A percentile compares a stretch with the other conserved stretches of the same genome.
Conservation (phyloP, 1,284 basidiomycete species). For the Moesziomyces parantarcticus region DNA sequence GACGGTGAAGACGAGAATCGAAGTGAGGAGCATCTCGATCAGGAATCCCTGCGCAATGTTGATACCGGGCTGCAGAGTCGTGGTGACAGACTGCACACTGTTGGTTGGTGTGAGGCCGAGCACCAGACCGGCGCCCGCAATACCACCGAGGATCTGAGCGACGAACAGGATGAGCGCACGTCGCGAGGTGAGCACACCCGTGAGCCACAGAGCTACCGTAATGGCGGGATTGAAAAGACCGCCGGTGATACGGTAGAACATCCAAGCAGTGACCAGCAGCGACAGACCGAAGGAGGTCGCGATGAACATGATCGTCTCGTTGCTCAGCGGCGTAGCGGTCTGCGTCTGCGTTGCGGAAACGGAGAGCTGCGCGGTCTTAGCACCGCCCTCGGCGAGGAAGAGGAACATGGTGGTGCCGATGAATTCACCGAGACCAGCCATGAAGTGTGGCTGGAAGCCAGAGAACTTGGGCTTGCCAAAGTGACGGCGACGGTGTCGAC, state of each 20-base stretch:
- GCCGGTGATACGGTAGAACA: constrained; percentile 80
- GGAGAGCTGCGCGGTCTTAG: constrained; percentile 45
- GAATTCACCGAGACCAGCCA: constrained; percentile 43
- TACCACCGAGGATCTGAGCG: constrained; percentile 52
- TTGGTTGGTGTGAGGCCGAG: constrained; percentile 34
- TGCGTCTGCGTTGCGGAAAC: constrained; percentile 16
- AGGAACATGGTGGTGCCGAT: constrained; percentile 53
- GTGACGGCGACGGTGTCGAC: constrained; percentile 3
- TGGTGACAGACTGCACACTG: constrained; percentile 64
- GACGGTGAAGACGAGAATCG: constrained; percentile 47
- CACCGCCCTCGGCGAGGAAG: constrained; percentile 51
- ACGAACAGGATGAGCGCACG: constrained; percentile 69
- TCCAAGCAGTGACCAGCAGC: constrained; percentile 70
- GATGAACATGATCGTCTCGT: constrained; percentile 56
- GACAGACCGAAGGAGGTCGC: constrained; percentile 54
- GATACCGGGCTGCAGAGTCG: constrained; percentile 62
- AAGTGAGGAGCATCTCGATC: constrained; percentile 35
- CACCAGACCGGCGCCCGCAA: constrained; percentile 42
- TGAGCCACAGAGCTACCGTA: constrained; percentile 70
- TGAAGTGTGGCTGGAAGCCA: constrained; percentile 37
- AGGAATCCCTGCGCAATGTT: constrained; percentile 48
- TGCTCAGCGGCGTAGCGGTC: constrained; percentile 24
- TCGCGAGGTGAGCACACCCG: constrained; percentile 68
- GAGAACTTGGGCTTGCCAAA: constrained; percentile 33
- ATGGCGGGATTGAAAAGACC: constrained; percentile 72